These are phyloP conservation scores for Diaporthe batatas DNA, from an alignment of 2,329 filamentous ascomycete species.

Conservation along the genomic window DNA sequence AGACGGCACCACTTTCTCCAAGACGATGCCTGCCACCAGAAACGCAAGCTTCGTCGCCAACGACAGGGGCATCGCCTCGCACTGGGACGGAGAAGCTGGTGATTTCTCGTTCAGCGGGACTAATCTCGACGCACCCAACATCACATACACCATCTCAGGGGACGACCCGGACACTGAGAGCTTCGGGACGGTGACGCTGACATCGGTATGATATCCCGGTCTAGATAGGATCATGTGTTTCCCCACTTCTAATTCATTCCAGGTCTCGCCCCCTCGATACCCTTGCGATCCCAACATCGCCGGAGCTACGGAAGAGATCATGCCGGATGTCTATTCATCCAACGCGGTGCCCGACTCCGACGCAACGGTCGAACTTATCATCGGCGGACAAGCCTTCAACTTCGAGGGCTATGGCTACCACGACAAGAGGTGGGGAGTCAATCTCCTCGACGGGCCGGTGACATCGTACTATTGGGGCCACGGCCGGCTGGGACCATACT, in stretches of 20 bases:
- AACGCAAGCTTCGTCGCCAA: background rate
- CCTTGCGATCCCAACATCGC: background rate
- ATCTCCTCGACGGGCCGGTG: background rate
- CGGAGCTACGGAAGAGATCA: background rate
- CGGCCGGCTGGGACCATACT: background rate
- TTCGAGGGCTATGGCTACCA: constrained; percentile 7
- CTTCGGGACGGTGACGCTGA: background rate
- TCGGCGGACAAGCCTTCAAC: background rate
- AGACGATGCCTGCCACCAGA: background rate
- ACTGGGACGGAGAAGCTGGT: background rate
- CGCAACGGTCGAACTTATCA: background rate
- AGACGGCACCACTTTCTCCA: background rate
- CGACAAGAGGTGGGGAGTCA: constrained; percentile 1
- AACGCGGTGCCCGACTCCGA: background rate
- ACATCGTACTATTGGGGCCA: background rate
- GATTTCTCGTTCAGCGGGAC: background rate
- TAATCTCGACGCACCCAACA: background rate
- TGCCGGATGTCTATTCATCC: background rate
- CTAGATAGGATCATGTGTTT: too few relatives aligned
- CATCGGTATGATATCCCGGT: background rate
- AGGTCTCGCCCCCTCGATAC: constrained; percentile 8
- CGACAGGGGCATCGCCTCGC: background rate
- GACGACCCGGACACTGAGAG: background rate
- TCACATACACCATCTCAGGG: background rate
- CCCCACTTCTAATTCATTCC: background rate